Evolutionary conservation across 1,284 basidiomycete genomes (phyloP).

Genomic region (Macrocystidia cucumis): DNA sequence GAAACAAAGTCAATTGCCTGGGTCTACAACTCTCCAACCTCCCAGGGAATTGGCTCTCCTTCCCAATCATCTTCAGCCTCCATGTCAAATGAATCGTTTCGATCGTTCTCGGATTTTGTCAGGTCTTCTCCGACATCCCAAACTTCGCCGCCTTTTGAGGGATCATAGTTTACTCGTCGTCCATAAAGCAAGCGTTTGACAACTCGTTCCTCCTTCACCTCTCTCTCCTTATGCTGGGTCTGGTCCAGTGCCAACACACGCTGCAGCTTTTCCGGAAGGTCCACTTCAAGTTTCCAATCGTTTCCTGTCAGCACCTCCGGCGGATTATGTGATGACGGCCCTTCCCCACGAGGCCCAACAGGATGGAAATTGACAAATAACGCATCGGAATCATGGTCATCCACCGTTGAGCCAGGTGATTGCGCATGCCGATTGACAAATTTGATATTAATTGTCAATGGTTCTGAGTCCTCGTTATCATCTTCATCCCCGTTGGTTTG

Average conservation of each 20-base stretch:
- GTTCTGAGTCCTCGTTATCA: slow-evolving; percentile 17
- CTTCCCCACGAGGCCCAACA: slow-evolving; percentile 10
- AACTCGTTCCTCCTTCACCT: slow-evolving; percentile 42
- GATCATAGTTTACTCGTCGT: slow-evolving; percentile 48
- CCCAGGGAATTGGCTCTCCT: slow-evolving; percentile 74
- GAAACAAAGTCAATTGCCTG: slow-evolving; percentile 11
- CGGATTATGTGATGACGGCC: slow-evolving; percentile 8
- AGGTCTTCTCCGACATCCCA: slow-evolving; percentile 70
- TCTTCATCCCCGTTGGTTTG: slow-evolving; percentile 15
- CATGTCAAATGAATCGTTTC: slow-evolving; percentile 18
- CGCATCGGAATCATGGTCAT: slow-evolving; percentile 29
- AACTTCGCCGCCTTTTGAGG: slow-evolving; percentile 58
- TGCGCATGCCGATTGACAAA: slow-evolving; percentile 23
- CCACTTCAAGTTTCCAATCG: slow-evolving; percentile 35
- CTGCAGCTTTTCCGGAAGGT: slow-evolving; percentile 59
- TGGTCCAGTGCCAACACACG: slow-evolving; percentile 54
- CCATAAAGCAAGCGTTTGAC: slow-evolving; percentile 56
- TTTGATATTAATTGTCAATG: slow-evolving; percentile 18
- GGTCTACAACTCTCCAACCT: slow-evolving; percentile 55
- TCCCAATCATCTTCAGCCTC: slow-evolving; percentile 75
- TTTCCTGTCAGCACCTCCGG: slow-evolving; percentile 13
- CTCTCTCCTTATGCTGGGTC: slow-evolving; percentile 25
- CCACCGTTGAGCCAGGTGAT: slow-evolving; percentile 19
- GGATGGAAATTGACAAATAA: slow-evolving; percentile 25
- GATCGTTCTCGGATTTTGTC: slow-evolving; percentile 21